Conservation (phyloP, 495 filamentous ascomycete genomes). For the Aspergillus homomorphus region DNA sequence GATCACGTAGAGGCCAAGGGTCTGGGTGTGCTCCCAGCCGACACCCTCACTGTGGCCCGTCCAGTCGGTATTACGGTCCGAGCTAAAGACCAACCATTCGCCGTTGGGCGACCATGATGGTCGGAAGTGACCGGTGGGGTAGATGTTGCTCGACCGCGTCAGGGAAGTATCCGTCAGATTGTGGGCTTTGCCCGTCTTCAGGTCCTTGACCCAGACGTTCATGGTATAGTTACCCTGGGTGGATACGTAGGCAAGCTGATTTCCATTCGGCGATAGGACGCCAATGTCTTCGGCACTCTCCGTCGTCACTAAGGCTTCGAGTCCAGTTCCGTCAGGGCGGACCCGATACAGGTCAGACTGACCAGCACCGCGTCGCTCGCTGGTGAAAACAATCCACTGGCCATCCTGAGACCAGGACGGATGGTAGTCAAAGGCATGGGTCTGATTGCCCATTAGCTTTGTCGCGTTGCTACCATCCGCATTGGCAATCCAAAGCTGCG, state of each 20-base stretch:
- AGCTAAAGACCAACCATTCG: constrained; percentile 17
- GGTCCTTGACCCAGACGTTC: constrained; percentile 20
- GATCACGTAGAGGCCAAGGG: constrained; percentile 14
- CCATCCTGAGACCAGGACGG: constrained; percentile 25
- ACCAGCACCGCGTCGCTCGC: constrained; percentile 17
- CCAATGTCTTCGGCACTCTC: constrained; percentile 17
- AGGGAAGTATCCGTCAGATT: constrained; percentile 17
- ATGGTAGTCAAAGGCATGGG: constrained; percentile 30
- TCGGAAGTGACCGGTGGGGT: constrained; percentile 20
- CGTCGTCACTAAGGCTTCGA: constrained; percentile 13
- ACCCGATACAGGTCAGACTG: constrained; percentile 21
- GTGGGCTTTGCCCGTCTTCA: constrained; percentile 8
- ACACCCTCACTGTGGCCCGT: constrained; percentile 12
- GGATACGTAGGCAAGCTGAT: constrained; percentile 12
- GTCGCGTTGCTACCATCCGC: constrained; percentile 26
- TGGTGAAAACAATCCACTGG: constrained; percentile 21
- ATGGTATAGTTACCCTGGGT: constrained; percentile 12
- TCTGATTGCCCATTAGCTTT: constrained; percentile 22
- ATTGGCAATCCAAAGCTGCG: constrained; percentile 27
- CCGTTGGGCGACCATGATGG: constrained; percentile 28
- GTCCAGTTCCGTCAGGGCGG: constrained; percentile 14
- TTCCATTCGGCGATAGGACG: constrained; percentile 11
- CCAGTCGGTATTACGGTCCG: constrained; percentile 20
- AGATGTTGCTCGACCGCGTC: constrained; percentile 2
- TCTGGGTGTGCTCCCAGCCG: constrained; percentile 21